These are phyloP conservation scores for Russula griseocarnosa DNA, from an alignment of 768 basidiomycete species.

Conservation along the genomic window DNA sequence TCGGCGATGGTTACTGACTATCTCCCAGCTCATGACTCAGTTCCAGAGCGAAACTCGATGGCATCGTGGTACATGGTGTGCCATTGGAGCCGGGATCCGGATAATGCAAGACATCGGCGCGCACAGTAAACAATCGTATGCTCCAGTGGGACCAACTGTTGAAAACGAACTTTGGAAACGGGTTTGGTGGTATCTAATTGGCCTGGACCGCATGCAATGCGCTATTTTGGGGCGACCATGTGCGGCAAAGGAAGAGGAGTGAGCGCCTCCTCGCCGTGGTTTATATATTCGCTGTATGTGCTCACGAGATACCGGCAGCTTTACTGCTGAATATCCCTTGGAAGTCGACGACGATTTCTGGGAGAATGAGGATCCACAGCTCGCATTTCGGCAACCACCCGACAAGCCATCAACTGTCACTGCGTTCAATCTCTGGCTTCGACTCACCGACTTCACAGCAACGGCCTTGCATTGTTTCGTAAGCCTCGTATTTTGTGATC, in stretches of 20 bases:
- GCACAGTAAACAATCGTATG: constrained; percentile 41
- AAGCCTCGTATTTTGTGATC: constrained; percentile 22
- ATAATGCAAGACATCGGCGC: constrained; percentile 58
- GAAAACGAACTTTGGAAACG: constrained; percentile 52
- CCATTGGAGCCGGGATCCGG: constrained; percentile 38
- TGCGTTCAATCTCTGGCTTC: constrained; percentile 43
- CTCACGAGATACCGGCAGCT: constrained; percentile 32
- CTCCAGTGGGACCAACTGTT: constrained; percentile 31
- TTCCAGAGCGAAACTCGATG: constrained; percentile 47
- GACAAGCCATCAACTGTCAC: constrained; percentile 40
- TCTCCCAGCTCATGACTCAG: constrained; percentile 45
- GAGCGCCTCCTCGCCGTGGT: constrained; percentile 31
- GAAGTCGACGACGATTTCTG: constrained; percentile 58
- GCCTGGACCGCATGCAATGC: constrained; percentile 55
- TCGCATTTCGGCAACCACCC: constrained; percentile 47
- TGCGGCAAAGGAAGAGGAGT: constrained; percentile 65
- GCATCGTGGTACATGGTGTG: constrained; percentile 44
- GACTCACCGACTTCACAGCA: constrained; percentile 45
- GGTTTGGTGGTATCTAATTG: constrained; percentile 53
- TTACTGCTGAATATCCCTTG: constrained; percentile 48
- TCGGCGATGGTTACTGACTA: constrained; percentile 16
- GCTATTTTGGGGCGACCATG: constrained; percentile 54
- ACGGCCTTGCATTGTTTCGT: constrained; percentile 46
- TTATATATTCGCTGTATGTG: neutral
- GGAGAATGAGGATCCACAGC: constrained; percentile 40